Evolutionary conservation across 768 basidiomycete species (phyloP).

Genomic region (Coprinopsis marcescibilis): DNA sequence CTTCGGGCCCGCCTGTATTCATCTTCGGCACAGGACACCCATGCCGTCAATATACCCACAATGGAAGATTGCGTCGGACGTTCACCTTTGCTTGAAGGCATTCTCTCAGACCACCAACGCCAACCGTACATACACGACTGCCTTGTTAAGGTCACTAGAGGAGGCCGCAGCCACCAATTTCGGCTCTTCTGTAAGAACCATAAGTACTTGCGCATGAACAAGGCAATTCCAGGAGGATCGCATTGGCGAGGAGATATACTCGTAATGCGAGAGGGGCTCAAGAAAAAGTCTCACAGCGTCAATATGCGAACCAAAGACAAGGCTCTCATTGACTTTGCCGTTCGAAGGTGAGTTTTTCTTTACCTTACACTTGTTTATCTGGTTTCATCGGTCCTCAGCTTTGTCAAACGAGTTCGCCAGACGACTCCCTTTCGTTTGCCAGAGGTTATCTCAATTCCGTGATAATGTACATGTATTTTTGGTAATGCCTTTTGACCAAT

Average conservation of each 20-base stretch:
- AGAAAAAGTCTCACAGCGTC: neutral
- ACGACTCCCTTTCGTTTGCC: no score
- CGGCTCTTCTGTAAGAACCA: neutral
- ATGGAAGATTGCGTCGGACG: neutral
- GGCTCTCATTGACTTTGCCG: neutral
- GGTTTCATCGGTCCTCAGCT: no score
- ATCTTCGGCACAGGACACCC: neutral
- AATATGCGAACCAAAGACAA: no score
- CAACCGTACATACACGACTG: neutral
- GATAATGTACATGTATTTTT: neutral
- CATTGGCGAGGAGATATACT: neutral
- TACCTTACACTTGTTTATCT: neutral
- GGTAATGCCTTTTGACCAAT: neutral
- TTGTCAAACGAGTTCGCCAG: no score
- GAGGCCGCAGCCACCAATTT: neutral
- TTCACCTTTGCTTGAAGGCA: neutral
- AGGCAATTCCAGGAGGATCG: neutral
- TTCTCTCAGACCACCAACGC: neutral
- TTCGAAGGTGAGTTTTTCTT: neutral
- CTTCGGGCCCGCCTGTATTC: neutral
- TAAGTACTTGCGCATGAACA: neutral
- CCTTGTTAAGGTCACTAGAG: neutral
- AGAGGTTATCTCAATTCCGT: no score
- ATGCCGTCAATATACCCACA: neutral
- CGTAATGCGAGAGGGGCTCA: neutral